phyloP scores from a whole-genome alignment of 2,329 filamentous ascomycete genomes.

The Nothophoma quercina region DNA sequence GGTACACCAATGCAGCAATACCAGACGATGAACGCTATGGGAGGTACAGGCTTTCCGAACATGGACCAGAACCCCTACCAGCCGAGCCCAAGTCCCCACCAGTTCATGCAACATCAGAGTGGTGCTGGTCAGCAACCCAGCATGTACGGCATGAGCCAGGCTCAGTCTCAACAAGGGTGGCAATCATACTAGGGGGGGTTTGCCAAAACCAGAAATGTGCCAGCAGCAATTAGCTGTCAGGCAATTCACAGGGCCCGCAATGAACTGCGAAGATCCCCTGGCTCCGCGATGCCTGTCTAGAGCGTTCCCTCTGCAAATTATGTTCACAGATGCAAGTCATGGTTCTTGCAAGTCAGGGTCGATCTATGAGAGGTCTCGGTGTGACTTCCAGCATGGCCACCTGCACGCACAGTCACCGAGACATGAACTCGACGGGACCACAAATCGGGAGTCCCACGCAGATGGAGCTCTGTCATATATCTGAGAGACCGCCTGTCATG shows the following conservation, averaged over 20 bases:
- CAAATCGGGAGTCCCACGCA: no score
- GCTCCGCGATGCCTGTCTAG: no score
- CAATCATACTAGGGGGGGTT: conserved; percentile 38
- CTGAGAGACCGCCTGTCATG: not conserved
- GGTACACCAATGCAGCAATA: conserved; percentile 55
- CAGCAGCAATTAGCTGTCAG: not conserved
- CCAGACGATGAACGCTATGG: conserved; percentile 56
- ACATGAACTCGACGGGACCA: no score
- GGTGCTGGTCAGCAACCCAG: conserved; percentile 56
- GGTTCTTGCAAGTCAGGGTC: not conserved
- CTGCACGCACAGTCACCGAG: not conserved
- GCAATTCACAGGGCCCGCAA: not conserved
- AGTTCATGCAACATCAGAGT: conserved; percentile 56
- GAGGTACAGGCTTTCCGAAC: conserved; percentile 51
- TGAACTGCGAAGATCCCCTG: no score
- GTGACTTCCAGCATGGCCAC: no score
- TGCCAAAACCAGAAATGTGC: not conserved
- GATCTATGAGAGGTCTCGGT: no score
- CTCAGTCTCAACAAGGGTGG: conserved; percentile 54
- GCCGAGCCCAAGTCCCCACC: conserved; percentile 56
- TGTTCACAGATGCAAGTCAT: no score
- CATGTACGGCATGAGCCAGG: conserved; percentile 60
- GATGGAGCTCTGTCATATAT: no score
- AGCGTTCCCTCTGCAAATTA: no score
- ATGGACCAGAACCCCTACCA: conserved; percentile 61